Evolutionary conservation across 257 asterid species (phyloP), one percentile per base, ranked within the genome.

Genomic region (Solanum tarijense): DNA sequence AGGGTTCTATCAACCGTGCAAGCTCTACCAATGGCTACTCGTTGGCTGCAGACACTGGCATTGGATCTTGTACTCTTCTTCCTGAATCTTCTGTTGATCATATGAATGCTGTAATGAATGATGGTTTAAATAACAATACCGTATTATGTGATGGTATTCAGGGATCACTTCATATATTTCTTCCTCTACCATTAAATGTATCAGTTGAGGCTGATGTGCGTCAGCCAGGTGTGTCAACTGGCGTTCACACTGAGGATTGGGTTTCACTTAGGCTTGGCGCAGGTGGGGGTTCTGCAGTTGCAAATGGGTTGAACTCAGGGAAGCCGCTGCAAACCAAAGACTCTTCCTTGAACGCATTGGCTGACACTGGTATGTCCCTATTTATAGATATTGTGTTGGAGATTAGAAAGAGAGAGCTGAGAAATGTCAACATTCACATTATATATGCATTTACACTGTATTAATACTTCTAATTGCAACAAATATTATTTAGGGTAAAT

Each of bases 101-200:
- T 88, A 60, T 92, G 78, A 89, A 87, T 89, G 81, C 88, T 89
- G 85, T 92, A 88, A 78, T 89, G 38, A 91, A 88, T 86, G 95
- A 84, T 87, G 92, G 94, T 66, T 90, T 94, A 79, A 93, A 93
- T 43, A 98, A 92, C 90, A 95, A 96, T 91, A 94, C 94, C 87
- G 87, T 92, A 89, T 94, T 93, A 14, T 91, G 91, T 88, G 89
- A 90, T 87, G 94, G 94, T 86, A 92, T 88, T 73, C 99, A 97
- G 88, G 98, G 95, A n/a, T 91, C 99, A 0, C 98, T 96, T 88
- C 98, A 97, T 88, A 92, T 96, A 93, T 97, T 97, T 94, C 97
- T 97, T 84, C 98, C 99, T 68, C 89, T 92, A 92, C 96, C 98
- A 38, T 92, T 93, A 65, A 93, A 90, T 90, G 89, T 91, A 89